Evolutionary conservation across 2,329 filamentous ascomycete species (phyloP), one percentile per base, ranked within the genome.

Genomic region (Mycosphaerella arachidis): DNA sequence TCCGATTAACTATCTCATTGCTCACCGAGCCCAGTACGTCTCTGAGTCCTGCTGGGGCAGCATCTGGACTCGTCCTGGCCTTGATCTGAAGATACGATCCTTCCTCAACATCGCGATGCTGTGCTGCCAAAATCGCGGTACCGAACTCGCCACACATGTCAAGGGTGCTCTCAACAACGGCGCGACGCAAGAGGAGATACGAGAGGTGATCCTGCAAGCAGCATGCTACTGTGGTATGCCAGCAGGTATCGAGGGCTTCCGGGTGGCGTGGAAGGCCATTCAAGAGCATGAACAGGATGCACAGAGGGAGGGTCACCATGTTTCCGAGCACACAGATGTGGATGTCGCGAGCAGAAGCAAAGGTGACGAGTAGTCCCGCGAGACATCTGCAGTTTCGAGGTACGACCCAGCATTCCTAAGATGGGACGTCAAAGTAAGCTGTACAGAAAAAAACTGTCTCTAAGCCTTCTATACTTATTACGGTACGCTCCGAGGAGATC

Each of bases 91-190:
- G 70, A 81, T 84, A 65, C 79, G 86, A 51, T 83, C 79, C 56
- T 76, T 88, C 57, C 74, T 88, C 56, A 87, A 87, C 70, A 83
- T 88, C 52, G 84, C 81, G 52, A 87, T 88, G 81, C 76, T 88
- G 50, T 83, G 82, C 71, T 84, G 84, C 3, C 76, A 86, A 62
- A 87, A 87, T 66, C 77, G 83, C 5, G 77, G 76, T 6, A 79
- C 82, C 0, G 86, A 88, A 69, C 75, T 88, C 58, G 84, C 77
- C 0, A 79, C 84, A 7, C 86, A 88, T 69, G 77, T 86, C n/a
- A 77, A 84, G 24, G 85, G 85, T 0, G 86, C 85, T 1, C 73
- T 85, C 64, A 86, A 83, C 65, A 88, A 88, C 64, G 86, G 86
- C 0, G 74, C 85, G 10, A 81, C 77, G 0, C 84, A 86, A 67